A percentile compares a stretch with the other conserved stretches of the same genome.
Evolutionary conservation across 495 filamentous ascomycete genomes (phyloP).

Genomic region (Bryoglossum gracile): DNA sequence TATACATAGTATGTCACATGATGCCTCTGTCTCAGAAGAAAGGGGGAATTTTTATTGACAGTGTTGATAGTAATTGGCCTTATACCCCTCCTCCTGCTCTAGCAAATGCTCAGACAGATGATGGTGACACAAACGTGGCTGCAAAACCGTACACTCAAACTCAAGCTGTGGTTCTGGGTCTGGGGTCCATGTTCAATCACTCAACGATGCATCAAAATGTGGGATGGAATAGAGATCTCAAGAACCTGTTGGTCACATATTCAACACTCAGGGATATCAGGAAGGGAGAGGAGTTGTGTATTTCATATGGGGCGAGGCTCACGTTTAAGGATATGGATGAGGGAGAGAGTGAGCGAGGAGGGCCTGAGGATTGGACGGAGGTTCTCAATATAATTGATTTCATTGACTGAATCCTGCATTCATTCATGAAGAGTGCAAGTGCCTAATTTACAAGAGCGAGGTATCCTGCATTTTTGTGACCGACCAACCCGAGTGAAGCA

Average conservation of each 20-base stretch:
- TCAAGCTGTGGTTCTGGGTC: conserved; percentile 48
- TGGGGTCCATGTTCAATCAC: conserved; percentile 55
- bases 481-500: neutral
- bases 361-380: conserved; percentile 20
- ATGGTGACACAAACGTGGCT: neutral
- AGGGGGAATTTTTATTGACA: neutral
- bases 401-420: conserved; percentile 19
- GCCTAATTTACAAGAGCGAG: conserved; percentile 13
- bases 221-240: conserved; percentile 42
- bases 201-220: conserved; percentile 43
- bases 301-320: conserved; percentile 45
- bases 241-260: conserved; percentile 39
- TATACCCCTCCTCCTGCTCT: conserved; percentile 11
- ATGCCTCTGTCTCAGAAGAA: neutral
- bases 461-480: conserved; percentile 18
- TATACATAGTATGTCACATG: conserved; percentile 47
- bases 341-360: neutral
- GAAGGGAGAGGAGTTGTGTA: conserved; percentile 48
- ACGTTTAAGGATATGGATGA: conserved; percentile 46
- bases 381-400: conserved; percentile 23
- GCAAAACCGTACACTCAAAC: conserved; percentile 15
- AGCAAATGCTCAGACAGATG: conserved; percentile 7
- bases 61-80: conserved; percentile 26
- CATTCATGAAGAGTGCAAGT: conserved; percentile 1
- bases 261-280: conserved; percentile 41